Evolutionary conservation across 2,329 filamentous ascomycete species (phyloP).

Genomic region (Aspergillus japonicus): DNA sequence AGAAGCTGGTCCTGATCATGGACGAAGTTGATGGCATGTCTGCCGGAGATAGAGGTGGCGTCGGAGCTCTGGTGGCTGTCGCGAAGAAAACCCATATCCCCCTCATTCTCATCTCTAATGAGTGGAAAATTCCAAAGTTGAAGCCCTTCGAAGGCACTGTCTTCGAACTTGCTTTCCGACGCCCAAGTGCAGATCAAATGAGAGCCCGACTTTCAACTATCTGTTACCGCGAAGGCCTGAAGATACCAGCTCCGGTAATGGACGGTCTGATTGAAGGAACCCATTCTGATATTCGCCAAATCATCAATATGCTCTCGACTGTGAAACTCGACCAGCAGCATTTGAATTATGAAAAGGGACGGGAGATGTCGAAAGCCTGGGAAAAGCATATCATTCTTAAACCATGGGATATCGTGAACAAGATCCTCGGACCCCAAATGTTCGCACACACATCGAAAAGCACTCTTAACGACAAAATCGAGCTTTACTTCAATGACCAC

Average conservation of each 20-base stretch:
- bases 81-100: conserved; percentile 95
- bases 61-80: conserved; percentile 87
- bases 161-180: conserved; percentile 81
- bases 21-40: conserved; percentile 99
- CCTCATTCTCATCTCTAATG: conserved; percentile 97
- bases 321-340: conserved; percentile 80
- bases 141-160: conserved; percentile 84
- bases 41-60: conserved; percentile 90
- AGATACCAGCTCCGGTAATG: conserved; percentile 76
- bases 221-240: conserved; percentile 85
- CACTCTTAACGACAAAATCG: conserved; percentile 94
- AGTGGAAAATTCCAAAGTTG: conserved; percentile 91
- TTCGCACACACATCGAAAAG: conserved; percentile 80
- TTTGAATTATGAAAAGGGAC: conserved; percentile 82
- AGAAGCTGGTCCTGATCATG: conserved; percentile 96
- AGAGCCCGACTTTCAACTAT: conserved; percentile 92
- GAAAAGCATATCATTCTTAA: conserved; percentile 96
- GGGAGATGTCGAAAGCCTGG: conserved; percentile 96
- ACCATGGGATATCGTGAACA: conserved; percentile 95
- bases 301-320: conserved; percentile 97
- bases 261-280: conserved; percentile 94
- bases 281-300: conserved; percentile 92
- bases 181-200: conserved; percentile 87
- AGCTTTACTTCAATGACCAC: conserved; percentile 98
- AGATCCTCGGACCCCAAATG: conserved; percentile 83